Percentiles rank a stretch among this genome's conserved stretches.
Evolutionary conservation across 441 rosid genomes (phyloP).

Genomic region (Breynia disticha): DNA sequence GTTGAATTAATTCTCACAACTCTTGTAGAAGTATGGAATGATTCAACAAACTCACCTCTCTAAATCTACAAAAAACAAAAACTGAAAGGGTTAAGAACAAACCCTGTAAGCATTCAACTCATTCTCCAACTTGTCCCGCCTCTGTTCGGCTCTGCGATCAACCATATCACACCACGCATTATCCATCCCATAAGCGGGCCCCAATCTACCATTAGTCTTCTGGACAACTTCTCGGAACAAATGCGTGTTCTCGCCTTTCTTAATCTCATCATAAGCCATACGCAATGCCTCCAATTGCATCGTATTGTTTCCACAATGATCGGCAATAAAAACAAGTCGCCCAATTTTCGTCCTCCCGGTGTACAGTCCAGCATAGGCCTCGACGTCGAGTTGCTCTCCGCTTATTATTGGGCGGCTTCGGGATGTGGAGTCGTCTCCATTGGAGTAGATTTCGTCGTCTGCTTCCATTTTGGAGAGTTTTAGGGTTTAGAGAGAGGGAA

Average conservation of each 20-base stretch:
- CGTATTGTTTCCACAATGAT: conserved; percentile 45
- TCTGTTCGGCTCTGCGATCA: conserved; percentile 72
- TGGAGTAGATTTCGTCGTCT: conserved; percentile 70
- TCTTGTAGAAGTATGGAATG: too few species aligned
- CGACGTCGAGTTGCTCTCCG: conserved; percentile 84
- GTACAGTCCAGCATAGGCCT: conserved; percentile 80
- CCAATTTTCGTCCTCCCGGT: conserved; percentile 69
- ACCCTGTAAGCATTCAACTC: conserved; percentile 94
- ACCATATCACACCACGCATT: conserved; percentile 57
- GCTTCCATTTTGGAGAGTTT: conserved; percentile 44
- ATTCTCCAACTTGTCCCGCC: conserved; percentile 76
- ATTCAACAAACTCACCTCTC: too few species aligned
- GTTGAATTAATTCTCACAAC: too few species aligned
- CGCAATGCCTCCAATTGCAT: conserved; percentile 73
- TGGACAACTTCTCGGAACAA: conserved; percentile 66
- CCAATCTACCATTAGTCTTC: conserved; percentile 62
- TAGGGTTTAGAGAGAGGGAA: conserved; percentile 10
- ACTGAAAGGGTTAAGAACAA: conserved; percentile 3
- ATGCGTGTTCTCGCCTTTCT: conserved; percentile 86
- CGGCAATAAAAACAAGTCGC: conserved; percentile 69
- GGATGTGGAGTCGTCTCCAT: conserved; percentile 45
- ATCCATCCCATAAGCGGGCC: conserved; percentile 52
- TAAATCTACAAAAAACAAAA: too few species aligned
- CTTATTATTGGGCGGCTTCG: conserved; percentile 54
- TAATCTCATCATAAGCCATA: conserved; percentile 91